Evolutionary conservation across 495 filamentous ascomycete species (phyloP), one percentile per base, ranked within the genome.

Genomic region (Xylaria palmicola): DNA sequence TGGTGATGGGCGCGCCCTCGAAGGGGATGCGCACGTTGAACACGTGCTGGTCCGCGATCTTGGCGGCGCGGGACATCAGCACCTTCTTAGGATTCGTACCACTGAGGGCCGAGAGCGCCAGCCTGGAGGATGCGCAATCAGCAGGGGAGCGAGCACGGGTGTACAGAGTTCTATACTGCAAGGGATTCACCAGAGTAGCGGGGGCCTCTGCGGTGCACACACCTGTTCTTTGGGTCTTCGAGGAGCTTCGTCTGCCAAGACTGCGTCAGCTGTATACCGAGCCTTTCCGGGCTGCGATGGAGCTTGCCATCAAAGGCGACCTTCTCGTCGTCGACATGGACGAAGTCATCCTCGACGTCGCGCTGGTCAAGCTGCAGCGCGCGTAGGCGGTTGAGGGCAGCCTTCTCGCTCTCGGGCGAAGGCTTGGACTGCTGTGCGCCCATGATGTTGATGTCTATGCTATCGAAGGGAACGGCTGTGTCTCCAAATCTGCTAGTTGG

Each of bases 1-100:
- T 92, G 6, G 91, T 96, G 65, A 95, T 89, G 6, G 91, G 91
- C 0, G 79, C 79, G 39, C 92, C 91, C 74, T 96, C 91, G 37
- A 91, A 79, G 4, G 89, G 87, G 62, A 96, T 90, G 72, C 87
- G 86, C 70, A 91, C 68, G 66, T 92, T 93, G 83, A 91, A 96
- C 40, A 87, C 79, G 52, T 94, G 90, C 32, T 79, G 84, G 67
- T 92, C 86, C n/a, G 80, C 74, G 41, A 88, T 75, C 53, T 79
- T 81, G 24, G 85, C 65, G n/a, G 77, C 62, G 17, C 85, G 83
- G 13, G 84, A 80, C 6, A 75, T 78, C 29, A 90, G 81, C 41
- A 83, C 80, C 9, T 77, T 68, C 50, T 78, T 77, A 6, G 79
- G 79, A 56, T 86, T 77, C 56, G 82, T 81, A 4, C 78, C 74